phyloP scores from a whole-genome alignment of 495 filamentous ascomycete genomes.

The Neurospora discreta region DNA sequence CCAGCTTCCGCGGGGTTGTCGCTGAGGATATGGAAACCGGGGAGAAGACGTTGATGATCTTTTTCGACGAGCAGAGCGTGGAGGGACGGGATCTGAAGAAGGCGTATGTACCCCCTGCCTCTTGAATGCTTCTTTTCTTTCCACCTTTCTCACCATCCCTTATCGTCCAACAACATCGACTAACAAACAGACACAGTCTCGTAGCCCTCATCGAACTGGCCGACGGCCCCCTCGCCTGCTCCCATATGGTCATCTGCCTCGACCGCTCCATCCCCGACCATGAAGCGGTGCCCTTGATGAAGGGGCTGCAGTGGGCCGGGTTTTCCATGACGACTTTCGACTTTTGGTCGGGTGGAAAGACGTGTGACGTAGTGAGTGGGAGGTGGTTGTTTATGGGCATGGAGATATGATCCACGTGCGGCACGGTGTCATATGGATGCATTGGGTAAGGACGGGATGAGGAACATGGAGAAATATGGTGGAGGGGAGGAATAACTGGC shows the following conservation, averaged over 20 bases:
- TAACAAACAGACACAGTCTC: slow-evolving; percentile 43
- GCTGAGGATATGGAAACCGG: slow-evolving; percentile 39
- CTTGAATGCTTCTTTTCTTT: too few species aligned
- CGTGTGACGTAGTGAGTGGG: slow-evolving; percentile 46
- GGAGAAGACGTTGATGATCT: slow-evolving; percentile 72
- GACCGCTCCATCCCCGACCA: slow-evolving; percentile 51
- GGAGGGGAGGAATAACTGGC: background rate
- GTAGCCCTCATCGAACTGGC: slow-evolving; percentile 88
- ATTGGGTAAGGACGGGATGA: background rate
- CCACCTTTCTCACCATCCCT: background rate
- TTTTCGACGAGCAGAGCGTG: slow-evolving; percentile 58
- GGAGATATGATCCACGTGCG: slow-evolving; percentile 46
- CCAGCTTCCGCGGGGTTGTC: slow-evolving; percentile 76
- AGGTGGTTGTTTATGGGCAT: slow-evolving; percentile 79
- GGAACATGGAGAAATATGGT: background rate
- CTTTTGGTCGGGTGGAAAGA: slow-evolving; percentile 47
- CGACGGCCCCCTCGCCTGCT: slow-evolving; percentile 57
- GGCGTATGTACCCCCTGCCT: too few species aligned
- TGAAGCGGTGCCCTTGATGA: slow-evolving; percentile 52
- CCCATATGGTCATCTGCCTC: slow-evolving; percentile 68
- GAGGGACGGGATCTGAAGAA: slow-evolving; percentile 70
- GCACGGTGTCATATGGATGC: background rate
- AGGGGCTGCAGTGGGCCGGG: slow-evolving; percentile 84
- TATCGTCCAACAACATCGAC: slow-evolving; percentile 1
- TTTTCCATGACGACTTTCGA: slow-evolving; percentile 73